Evolutionary conservation across 495 filamentous ascomycete species (phyloP), one percentile per base, ranked within the genome.

Genomic region (Tricharina praecox): DNA sequence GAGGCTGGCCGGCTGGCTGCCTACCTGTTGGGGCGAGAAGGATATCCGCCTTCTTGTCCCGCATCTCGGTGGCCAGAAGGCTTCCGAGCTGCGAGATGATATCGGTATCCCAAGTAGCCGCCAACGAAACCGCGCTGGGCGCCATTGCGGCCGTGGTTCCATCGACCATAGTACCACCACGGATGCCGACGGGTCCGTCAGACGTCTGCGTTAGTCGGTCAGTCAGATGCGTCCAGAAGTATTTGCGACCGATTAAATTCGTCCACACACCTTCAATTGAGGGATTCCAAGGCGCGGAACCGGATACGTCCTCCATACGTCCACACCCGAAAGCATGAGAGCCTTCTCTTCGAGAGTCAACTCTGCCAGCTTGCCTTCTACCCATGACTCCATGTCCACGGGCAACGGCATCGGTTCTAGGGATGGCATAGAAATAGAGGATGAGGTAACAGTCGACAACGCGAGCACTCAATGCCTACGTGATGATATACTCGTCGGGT

Each of bases 31-130:
- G 58, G 7, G 58, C 58, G 19, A 61, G 48, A 25, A 61, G 50
- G 49, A 61, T 60, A 49, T 61, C 58, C 24, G 57, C 50, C 32
- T 61, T 60, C 47, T 61, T 61, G 23, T 61, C 57, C 36, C 48
- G 47, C 23, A 61, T 52, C 28, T 61, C 57, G 16, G 57, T 61
- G 13, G 58, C 58, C 9, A 61, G 50, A 45, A 61, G 53, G 16
- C 53, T 35, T 4, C 58, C 58, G 19, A 61, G 54, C 8, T 58
- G 53, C 7, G 53, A 50, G 13, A 61, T 54, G 13, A 60, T 50
- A 26, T 60, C 53, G 24, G 53, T 32, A 42, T 61, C 58, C 53
- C 53, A 60, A n/a, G 57, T 61, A 32, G 58, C 53, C 13, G 58
- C 43, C 28, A 61, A 52, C 19, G 58, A 61, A 48, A 61, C 50